Evolutionary conservation across 345 rosid species (phyloP).

Genomic region (Pseudoturritis turrita): DNA sequence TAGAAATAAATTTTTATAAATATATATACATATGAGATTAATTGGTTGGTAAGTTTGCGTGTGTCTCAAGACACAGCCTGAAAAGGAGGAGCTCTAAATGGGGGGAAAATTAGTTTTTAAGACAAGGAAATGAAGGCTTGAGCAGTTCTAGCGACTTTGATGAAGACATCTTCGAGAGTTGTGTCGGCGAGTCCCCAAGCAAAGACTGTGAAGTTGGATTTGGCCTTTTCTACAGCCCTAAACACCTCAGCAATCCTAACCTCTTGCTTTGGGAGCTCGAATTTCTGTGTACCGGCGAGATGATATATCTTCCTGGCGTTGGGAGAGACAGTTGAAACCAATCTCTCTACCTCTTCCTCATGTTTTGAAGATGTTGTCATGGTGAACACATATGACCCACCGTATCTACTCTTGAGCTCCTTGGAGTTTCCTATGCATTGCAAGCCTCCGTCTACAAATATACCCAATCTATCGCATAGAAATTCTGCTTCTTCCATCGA

Average conservation of each 20-base stretch:
- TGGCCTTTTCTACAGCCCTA: constrained; percentile 71
- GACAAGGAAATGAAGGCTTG: constrained; percentile 39
- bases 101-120: too few relatives aligned
- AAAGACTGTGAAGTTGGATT: constrained; percentile 62
- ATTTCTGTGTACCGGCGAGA: constrained; percentile 85
- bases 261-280: constrained; percentile 83
- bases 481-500: constrained; percentile 99
- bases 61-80: too few relatives aligned
- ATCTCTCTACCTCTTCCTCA: constrained; percentile 59
- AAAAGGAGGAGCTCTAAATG: too few relatives aligned
- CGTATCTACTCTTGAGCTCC: constrained; percentile 80
- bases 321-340: constrained; percentile 59
- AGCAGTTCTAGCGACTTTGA: constrained; percentile 65
- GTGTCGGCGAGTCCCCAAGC: constrained; percentile 97
- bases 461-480: constrained; percentile 81
- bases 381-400: constrained; percentile 78
- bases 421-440: constrained; percentile 92
- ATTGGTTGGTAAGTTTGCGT: too few relatives aligned
- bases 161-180: constrained; percentile 82
- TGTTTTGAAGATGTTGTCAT: constrained; percentile 61
- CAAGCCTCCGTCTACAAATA: constrained; percentile 81
- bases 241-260: constrained; percentile 68
- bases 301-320: constrained; percentile 64
- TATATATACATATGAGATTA: too few relatives aligned
- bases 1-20: too few relatives aligned